These are phyloP conservation scores for Microdochium nivale DNA, from an alignment of 2,329 filamentous ascomycete genomes.

Conservation along the genomic window DNA sequence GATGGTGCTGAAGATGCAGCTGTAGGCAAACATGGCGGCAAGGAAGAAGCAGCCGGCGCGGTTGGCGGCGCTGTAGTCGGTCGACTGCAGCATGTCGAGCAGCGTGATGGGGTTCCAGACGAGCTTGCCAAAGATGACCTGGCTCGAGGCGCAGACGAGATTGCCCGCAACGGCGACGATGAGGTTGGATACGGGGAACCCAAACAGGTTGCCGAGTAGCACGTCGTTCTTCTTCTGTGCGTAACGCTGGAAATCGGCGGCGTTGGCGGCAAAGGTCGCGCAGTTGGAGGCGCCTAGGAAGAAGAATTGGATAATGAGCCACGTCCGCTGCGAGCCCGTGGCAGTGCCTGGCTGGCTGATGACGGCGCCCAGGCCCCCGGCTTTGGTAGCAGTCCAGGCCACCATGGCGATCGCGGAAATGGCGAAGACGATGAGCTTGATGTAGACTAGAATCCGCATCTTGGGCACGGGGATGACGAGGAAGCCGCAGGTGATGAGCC, in stretches of 20 bases:
- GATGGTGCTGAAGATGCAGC: slow-evolving; percentile 19
- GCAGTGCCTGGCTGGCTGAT: slow-evolving; percentile 35
- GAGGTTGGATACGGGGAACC: slow-evolving; percentile 38
- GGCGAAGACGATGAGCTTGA: slow-evolving; percentile 32
- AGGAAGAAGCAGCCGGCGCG: slow-evolving; percentile 22
- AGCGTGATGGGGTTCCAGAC: slow-evolving; percentile 41
- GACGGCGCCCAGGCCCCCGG: slow-evolving; percentile 31
- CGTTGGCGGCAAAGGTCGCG: slow-evolving; percentile 39
- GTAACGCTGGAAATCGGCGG: slow-evolving; percentile 28
- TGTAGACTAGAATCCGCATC: slow-evolving; percentile 30
- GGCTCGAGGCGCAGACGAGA: slow-evolving; percentile 30
- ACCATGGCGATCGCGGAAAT: slow-evolving; percentile 44
- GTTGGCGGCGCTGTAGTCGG: slow-evolving; percentile 21
- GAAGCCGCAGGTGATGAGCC: slow-evolving; percentile 32
- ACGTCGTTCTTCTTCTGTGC: slow-evolving; percentile 32
- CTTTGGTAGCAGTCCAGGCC: slow-evolving; percentile 44
- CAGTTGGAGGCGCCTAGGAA: slow-evolving; percentile 34
- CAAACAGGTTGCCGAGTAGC: slow-evolving; percentile 28
- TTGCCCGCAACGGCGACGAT: slow-evolving; percentile 28
- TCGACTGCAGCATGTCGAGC: slow-evolving; percentile 22
- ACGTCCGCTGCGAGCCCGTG: slow-evolving; percentile 17
- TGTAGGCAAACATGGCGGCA: slow-evolving; percentile 28
- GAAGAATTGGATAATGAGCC: slow-evolving; percentile 8
- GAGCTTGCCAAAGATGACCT: slow-evolving; percentile 32
- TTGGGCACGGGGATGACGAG: slow-evolving; percentile 9